Evolutionary conservation across 352 stramenopile species (phyloP).

Genomic region (Globisporangium recalcitrans): DNA sequence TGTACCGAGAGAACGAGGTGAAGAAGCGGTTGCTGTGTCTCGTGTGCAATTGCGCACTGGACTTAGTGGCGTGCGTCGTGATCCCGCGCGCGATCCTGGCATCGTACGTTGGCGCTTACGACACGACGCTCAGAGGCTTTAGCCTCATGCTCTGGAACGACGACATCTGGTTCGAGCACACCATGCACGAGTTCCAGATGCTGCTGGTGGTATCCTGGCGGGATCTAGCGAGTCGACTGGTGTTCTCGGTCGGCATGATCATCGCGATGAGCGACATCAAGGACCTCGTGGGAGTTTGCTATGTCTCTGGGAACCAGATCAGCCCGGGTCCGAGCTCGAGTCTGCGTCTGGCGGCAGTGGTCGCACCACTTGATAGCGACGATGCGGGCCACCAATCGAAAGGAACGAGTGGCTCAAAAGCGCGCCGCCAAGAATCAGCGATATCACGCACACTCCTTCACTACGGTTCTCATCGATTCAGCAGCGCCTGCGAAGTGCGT

Average conservation of each 20-base stretch:
- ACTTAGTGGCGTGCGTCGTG: slow-evolving; percentile 17
- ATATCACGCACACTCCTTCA: not conserved
- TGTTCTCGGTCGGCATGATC: not conserved
- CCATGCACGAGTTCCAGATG: not conserved
- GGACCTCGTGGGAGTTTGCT: not conserved
- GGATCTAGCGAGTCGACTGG: not conserved
- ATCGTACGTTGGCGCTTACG: slow-evolving; percentile 13
- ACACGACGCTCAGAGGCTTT: not conserved
- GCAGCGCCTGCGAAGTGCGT: not conserved
- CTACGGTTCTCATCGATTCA: not conserved
- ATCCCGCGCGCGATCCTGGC: slow-evolving; percentile 12
- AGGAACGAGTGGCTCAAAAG: not conserved
- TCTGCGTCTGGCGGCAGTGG: too few species aligned
- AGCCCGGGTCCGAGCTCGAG: not conserved
- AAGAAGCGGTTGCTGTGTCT: slow-evolving; percentile 14
- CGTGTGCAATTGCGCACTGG: slow-evolving; percentile 14
- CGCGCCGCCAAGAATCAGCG: not conserved
- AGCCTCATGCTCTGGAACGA: not conserved
- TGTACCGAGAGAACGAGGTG: not conserved
- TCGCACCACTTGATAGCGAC: not conserved
- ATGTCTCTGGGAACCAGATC: not conserved
- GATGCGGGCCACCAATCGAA: not conserved
- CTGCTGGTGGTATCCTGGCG: not conserved
- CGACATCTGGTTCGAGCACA: slow-evolving; percentile 8
- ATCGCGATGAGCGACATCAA: slow-evolving; percentile 2